Percentiles rank a stretch among this genome's conserved stretches.
Conservation (phyloP, 805 yeast species). For the Candida saitoana region DNA sequence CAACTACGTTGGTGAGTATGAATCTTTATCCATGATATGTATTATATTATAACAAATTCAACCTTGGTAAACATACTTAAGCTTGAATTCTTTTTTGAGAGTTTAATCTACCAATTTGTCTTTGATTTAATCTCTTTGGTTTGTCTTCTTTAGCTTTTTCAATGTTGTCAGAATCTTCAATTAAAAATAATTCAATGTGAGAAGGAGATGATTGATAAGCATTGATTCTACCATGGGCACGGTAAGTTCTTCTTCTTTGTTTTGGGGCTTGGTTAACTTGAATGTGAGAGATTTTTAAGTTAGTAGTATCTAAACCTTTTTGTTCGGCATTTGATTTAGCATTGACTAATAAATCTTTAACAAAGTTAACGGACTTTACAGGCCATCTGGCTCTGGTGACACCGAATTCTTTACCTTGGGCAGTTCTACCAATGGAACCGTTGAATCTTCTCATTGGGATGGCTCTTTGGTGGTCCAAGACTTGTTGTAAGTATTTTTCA, state of each 20-base stretch:
- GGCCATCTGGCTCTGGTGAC: conserved; percentile 99
- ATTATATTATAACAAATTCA: neutral
- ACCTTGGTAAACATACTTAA: neutral
- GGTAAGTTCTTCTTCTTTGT: conserved; percentile 99
- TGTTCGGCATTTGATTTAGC: conserved; percentile 99
- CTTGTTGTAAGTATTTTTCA: conserved; percentile 92
- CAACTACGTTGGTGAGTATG: no score
- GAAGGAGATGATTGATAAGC: conserved; percentile 99
- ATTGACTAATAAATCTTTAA: conserved; percentile 91
- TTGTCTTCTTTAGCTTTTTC: conserved; percentile 79
- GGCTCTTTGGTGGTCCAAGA: conserved; percentile 97
- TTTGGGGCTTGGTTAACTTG: conserved; percentile 99
- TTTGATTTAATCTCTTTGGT: conserved; percentile 71
- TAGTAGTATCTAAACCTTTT: conserved; percentile 95
- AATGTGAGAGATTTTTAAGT: conserved; percentile 93
- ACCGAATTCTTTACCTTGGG: conserved; percentile 99
- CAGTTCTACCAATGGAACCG: conserved; percentile 97
- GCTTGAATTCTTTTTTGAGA: conserved; percentile 69
- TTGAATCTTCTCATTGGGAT: conserved; percentile 98
- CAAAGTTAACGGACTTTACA: conserved; percentile 93
- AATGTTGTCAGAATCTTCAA: conserved; percentile 92
- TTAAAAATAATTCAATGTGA: conserved; percentile 95
- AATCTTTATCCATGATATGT: neutral
- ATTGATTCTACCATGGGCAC: conserved; percentile 99
- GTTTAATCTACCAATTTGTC: conserved; percentile 91